These are phyloP conservation scores for Ochetophila trinervis DNA, from an alignment of 306 rosid genomes.

Conservation along the genomic window DNA sequence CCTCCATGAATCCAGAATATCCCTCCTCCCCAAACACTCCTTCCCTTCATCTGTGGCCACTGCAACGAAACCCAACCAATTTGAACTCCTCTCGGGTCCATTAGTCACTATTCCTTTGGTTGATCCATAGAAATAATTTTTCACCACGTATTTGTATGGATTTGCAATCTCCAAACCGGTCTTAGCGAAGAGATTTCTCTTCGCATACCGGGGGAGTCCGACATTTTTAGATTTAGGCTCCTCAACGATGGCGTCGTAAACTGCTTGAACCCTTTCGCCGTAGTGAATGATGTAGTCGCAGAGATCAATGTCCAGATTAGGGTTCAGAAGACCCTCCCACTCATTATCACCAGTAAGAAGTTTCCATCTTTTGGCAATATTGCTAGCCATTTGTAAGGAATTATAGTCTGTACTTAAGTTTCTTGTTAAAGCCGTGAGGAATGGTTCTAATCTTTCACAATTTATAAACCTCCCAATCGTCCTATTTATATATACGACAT, in stretches of 20 bases:
- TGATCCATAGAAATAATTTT: no score
- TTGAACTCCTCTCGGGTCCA: background rate
- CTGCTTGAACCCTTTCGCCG: constrained; percentile 66
- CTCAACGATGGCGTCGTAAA: constrained; percentile 34
- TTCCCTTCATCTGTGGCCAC: background rate
- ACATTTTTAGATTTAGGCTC: background rate
- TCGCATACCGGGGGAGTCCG: background rate
- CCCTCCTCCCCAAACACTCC: background rate
- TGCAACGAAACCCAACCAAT: background rate
- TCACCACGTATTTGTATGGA: no score
- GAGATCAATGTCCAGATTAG: constrained; percentile 42
- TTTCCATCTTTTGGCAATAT: constrained; percentile 39
- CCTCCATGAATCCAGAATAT: background rate
- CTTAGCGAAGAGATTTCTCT: background rate
- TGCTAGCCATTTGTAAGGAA: background rate
- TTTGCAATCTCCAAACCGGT: no score
- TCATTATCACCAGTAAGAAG: constrained; percentile 37
- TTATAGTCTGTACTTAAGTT: background rate
- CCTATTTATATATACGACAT: no score
- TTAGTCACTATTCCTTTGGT: background rate
- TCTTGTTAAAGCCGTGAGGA: no score
- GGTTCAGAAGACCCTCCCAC: constrained; percentile 45
- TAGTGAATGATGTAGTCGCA: constrained; percentile 46
- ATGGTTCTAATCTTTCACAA: no score
- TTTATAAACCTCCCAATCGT: no score